Evolutionary conservation across 495 filamentous ascomycete species (phyloP), one percentile per base, ranked within the genome.

Genomic region (Elasticomyces elasticus): DNA sequence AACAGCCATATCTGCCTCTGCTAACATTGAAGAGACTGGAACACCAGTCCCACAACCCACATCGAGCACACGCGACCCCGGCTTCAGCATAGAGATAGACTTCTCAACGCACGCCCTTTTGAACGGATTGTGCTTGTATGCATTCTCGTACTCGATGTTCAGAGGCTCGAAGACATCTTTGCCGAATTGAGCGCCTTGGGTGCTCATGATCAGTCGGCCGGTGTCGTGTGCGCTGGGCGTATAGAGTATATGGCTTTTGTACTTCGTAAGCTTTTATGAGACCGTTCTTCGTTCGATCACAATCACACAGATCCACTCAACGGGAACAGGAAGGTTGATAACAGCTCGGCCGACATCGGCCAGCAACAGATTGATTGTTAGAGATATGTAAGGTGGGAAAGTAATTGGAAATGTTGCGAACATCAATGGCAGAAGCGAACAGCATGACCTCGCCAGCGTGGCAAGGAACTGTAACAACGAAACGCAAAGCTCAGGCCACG

Each of bases 1-100:
- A 6, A 72, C 62, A 22, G 46, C 27, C 51, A 66, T 68, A 12
- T 66, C 71, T 7, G 57, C 64, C 5, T 47, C 51, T 0, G 67
- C 63, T 10, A 75, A 55, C 1, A 54, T 54, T 13, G 56, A 45
- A 24, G 67, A 59, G 2, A 72, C 66, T 1, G 71, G 72, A 20
- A 61, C 61, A 17, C 72, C 69, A 7, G 72, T 73, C 40, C 71
- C 72, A 55, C 65, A 72, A 7, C 56, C 56, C 23, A 70, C 63
- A 45, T 74, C 72, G 1, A 74, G 52, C 19, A 67, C 56, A 23
- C 27, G 49, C 12, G 55, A 27, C 17, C 54, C 26, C n/a, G 53
- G 58, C 35, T 54, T 51, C n/a, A 56, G 58, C 19, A 49, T 57
- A 40, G 41, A 50, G 38, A 58, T 62, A 10, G 41, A 33, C n/a